Base-by-base conservation (phyloP, 2,329 filamentous ascomycete species). In the Alternaria solani region DNA sequence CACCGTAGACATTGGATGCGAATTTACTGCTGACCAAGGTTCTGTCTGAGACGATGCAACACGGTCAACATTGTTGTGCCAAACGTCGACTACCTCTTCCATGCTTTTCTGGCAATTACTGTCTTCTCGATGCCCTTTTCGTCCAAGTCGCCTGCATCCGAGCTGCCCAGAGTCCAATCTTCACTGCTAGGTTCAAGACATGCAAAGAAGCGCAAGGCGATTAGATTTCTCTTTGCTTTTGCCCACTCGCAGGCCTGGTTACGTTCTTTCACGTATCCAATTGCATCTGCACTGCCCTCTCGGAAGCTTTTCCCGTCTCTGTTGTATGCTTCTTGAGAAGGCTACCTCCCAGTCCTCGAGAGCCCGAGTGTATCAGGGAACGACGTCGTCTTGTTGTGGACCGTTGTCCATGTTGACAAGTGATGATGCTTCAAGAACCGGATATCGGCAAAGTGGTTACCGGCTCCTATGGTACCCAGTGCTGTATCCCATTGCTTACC, bases 371-470 rank as follows among this genome's bases (percentile, higher is more conserved):
- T 7, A 80, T 73, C 1, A 79, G 68, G 14, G 63, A 20, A 79
- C 52, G 20, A 79, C 77, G 32, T 80, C 74, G 11, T 73, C 69
- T 28, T 70, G 55, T 16, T 57, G 51, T 14, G 75, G 63, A 4
- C 63, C 66, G 2, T 56, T 54, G 14, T 63, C 63, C 1, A 61
- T 42, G 2, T 36, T 43, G 18, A 20, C 11, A 14, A 59, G 43
- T 26, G 55, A 53, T 42, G 51, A 62, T n/a, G 71, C 63, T 49
- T 79, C 77, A 1, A 80, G 73, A 1, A 79, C 69, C 55, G 77
- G 14, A 79, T 64, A 58, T 81, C 77, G 25, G 75, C 78, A 38
- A 80, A 79, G 52, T 80, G 76, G 52, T 79, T 78, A 0, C 78
- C 78, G 8, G 74, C 74, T 7, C 78, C 76, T 51, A 80, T 79